Base-by-base conservation (phyloP, 1,284 basidiomycete species). In the Coniophora puteana region DNA sequence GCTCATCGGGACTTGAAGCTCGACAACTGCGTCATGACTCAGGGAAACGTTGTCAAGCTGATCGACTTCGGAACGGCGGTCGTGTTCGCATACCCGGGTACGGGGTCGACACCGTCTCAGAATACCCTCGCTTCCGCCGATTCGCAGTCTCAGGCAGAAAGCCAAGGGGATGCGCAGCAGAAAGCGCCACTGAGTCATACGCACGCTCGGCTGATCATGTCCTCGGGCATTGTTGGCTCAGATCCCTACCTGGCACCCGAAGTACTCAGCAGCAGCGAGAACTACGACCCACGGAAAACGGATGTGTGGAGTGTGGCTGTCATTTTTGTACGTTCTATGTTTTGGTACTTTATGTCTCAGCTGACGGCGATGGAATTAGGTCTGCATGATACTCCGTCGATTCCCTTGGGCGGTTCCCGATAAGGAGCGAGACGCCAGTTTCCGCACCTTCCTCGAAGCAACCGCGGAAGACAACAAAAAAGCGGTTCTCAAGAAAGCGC, bases 381-480 rank as follows among this genome's bases (percentile, higher is more conserved):
- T 62, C 1, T 99, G 96, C 72, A 99, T 99, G 96, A 75, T 96
- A 47, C 77, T 99, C 33, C 78, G 95, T 38, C 80, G 96, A 37
- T 99, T 99, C 74, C 96, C 96, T 2, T 99, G 96, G 96, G 98
- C 94, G 67, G 87, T 98, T 45, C 94, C 95, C 17, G 95, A 99
- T 63, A 75, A 83, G 55, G 96, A 96, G 76, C 82, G 83, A 23
- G 96, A 99, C 59, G 80, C 89, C 40, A 89, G 84, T 58, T 99
- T 92, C 73, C 78, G 85, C 47, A 83, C 92, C 7, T 99, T 96
- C 58, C 85, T 98, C 51, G 78, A 85, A 51, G 89, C 93, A 20
- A n/a, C n/a, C n/a, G n/a, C n/a, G n/a, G 61, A 59, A 41, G 52
- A 53, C 35, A 58, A 46, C n/a, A n/a, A n/a, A n/a, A n/a, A n/a